Evolutionary conservation across 495 filamentous ascomycete genomes (phyloP).

Genomic region (Neurospora pannonica): DNA sequence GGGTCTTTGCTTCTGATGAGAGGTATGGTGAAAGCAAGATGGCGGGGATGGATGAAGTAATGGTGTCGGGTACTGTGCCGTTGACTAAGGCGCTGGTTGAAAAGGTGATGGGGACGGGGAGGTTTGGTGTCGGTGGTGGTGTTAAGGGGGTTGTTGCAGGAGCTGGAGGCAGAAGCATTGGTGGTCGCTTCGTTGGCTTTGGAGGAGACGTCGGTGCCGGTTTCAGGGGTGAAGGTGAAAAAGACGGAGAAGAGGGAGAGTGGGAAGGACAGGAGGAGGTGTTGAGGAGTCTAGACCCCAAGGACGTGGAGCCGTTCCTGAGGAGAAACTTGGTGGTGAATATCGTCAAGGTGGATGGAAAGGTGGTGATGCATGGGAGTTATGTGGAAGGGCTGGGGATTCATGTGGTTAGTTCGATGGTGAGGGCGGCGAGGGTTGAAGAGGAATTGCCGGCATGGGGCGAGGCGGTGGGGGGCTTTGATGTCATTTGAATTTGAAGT

Average conservation of each 20-base stretch:
- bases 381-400: constrained; percentile 26
- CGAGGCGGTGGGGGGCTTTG: constrained; percentile 15
- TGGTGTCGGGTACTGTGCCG: constrained; percentile 46
- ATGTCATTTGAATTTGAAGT: constrained; percentile 5
- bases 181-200: neutral
- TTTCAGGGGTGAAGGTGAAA: neutral
- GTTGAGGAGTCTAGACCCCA: constrained; percentile 31
- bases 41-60: constrained; percentile 4
- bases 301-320: constrained; percentile 36
- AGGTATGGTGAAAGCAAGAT: constrained; percentile 6
- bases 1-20: constrained; percentile 33
- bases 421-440: constrained; percentile 26
- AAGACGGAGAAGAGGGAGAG: neutral
- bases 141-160: too few relatives aligned
- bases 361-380: constrained; percentile 12
- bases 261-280: constrained; percentile 13
- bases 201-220: neutral
- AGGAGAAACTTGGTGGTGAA: constrained; percentile 30
- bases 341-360: constrained; percentile 22
- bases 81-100: constrained; percentile 43
- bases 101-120: constrained; percentile 14
- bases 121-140: neutral
- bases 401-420: constrained; percentile 32
- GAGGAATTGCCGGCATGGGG: constrained; percentile 37
- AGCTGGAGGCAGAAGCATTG: neutral